Conservation (phyloP, 2,329 filamentous ascomycete species). For the Xylaria arbuscula region DNA sequence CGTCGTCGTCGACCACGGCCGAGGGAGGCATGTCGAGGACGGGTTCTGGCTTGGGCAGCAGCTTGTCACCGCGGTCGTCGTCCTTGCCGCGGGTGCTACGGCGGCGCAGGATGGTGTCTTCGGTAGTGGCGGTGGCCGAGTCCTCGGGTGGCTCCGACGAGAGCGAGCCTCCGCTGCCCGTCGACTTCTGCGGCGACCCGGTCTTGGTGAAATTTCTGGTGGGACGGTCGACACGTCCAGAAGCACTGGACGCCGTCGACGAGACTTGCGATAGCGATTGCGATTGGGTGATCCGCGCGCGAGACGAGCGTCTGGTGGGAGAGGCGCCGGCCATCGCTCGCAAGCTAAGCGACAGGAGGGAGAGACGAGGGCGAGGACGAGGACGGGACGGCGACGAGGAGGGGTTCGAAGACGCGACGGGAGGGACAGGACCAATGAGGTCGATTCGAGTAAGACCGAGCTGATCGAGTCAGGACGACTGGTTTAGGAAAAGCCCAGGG, state of each 20-base stretch:
- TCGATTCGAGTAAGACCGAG: conserved; percentile 18
- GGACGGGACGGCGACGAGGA: conserved; percentile 31
- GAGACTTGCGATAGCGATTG: conserved; percentile 80
- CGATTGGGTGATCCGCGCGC: conserved; percentile 83
- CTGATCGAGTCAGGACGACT: conserved; percentile 27
- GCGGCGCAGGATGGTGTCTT: conserved; percentile 77
- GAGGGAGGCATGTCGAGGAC: conserved; percentile 57
- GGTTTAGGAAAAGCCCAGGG: conserved; percentile 30
- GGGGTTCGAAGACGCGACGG: conserved; percentile 35
- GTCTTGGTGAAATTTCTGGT: conserved; percentile 79
- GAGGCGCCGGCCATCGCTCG: conserved; percentile 62
- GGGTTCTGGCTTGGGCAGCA: conserved; percentile 54
- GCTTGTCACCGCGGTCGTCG: conserved; percentile 64
- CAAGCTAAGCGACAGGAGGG: conserved; percentile 37
- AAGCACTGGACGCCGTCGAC: conserved; percentile 81
- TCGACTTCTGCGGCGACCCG: conserved; percentile 79
- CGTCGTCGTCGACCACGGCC: conserved; percentile 67
- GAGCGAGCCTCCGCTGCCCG: conserved; percentile 75
- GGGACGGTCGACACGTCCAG: conserved; percentile 78
- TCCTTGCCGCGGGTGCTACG: conserved; percentile 81
- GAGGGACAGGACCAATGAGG: conserved; percentile 23
- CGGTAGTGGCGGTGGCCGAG: conserved; percentile 58
- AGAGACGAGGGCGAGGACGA: not conserved
- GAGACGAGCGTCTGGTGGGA: conserved; percentile 86
- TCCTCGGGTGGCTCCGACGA: conserved; percentile 77